phyloP scores from a whole-genome alignment of 2,329 filamentous ascomycete genomes.

The Pseudogymnoascus sp. region DNA sequence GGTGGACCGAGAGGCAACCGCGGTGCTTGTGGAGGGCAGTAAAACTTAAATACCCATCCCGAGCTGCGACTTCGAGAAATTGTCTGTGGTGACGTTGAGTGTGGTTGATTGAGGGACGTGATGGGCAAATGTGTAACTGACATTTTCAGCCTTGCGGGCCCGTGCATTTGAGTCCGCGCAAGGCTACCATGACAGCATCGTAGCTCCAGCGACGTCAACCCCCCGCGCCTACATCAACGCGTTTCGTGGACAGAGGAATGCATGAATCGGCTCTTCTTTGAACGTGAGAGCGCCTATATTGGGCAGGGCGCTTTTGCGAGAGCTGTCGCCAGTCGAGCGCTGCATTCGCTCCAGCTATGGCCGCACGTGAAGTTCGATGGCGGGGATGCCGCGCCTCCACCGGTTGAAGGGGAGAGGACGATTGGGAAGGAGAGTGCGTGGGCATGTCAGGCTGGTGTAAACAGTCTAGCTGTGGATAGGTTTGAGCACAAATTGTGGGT shows the following conservation, averaged over 20 bases:
- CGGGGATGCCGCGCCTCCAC: constrained; percentile 34
- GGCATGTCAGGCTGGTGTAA: constrained; percentile 74
- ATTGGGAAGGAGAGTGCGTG: constrained; percentile 29
- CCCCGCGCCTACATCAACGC: background rate
- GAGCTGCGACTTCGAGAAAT: background rate
- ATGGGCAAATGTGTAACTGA: background rate
- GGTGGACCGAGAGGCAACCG: background rate
- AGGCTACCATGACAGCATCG: background rate
- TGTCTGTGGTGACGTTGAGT: background rate
- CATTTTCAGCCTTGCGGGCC: constrained; percentile 4
- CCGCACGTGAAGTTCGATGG: constrained; percentile 65
- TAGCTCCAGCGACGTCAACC: background rate
- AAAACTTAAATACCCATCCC: background rate
- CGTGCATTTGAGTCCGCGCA: background rate
- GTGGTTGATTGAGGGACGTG: background rate
- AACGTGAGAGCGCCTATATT: constrained; percentile 65
- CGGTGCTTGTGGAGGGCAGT: background rate
- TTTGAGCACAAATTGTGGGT: constrained; percentile 69
- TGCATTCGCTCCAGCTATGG: constrained; percentile 61
- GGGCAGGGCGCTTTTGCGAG: constrained; percentile 56
- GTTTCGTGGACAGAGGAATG: constrained; percentile 36
- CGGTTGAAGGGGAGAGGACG: constrained; percentile 15
- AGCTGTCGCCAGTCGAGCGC: constrained; percentile 55
- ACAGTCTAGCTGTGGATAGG: constrained; percentile 69
- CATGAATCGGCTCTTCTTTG: constrained; percentile 71